Evolutionary conservation across 208 protist species (phyloP), one percentile per base, ranked within the genome.

Genomic region (Sergeia podlipaevii): DNA sequence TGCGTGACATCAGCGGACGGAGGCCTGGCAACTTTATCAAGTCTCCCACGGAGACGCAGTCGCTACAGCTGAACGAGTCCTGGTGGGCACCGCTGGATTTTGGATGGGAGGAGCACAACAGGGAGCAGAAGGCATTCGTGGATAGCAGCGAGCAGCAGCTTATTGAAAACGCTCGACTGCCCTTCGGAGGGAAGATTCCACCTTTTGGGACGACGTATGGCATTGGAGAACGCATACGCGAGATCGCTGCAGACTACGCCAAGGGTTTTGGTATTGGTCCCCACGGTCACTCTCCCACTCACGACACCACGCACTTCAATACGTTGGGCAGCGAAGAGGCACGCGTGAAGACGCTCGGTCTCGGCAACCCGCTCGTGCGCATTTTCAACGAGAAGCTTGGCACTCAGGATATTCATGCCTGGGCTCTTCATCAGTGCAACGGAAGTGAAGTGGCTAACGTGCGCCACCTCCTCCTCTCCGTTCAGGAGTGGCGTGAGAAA

Each of bases 1-100:
- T 96, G 41, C 77, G 87, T 23, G 90, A 96, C 53, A 96, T 96
- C 54, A 88, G 82, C 65, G 90, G 87, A 7, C 65, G 74, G 42
- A 74, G 86, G 15, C 85, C 85, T 3, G 90, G 90, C 24, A 95
- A 95, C 74, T 95, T 87, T 51, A 50, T 89, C 47, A 95, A 95
- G 63, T 67, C 70, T 0, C 74, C 76, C 10, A 72, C 70, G 10
- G 81, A 95, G 59, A 76, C 61, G 43, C 63, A 73, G 27, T 61
- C 61, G n/a, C 58, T 95, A 42, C 45, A 60, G 28, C 55, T 95
- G 21, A 91, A 91, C 55, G 89, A 95, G 62, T 68, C 65, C 45
- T 95, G 89, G 89, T 95, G 85, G 83, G 60, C 51, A 15, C 70
- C 80, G 33, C 47, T 89, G 34, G 65, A 78, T 59, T 88, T 79